These are phyloP conservation scores for Coemansia sp. DNA, from an alignment of 192 early-diverging fungal genomes.

Conservation along the genomic window DNA sequence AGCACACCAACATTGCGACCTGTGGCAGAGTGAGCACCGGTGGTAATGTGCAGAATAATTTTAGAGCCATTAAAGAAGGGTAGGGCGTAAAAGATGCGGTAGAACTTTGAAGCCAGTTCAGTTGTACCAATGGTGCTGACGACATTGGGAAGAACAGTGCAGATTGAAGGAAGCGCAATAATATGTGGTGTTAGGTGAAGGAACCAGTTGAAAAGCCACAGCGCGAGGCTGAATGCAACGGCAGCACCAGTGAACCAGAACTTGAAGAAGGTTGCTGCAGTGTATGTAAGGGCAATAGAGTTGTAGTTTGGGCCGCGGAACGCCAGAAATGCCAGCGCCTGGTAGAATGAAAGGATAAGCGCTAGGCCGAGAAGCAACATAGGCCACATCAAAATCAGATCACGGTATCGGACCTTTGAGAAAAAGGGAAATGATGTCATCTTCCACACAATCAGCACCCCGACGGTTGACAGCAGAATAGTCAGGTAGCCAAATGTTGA, in stretches of 20 bases:
- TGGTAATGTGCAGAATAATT: constrained; percentile 43
- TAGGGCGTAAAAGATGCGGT: constrained; percentile 53
- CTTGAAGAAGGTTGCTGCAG: constrained; percentile 41
- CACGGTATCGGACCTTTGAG: constrained; percentile 26
- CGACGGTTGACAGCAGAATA: constrained; percentile 20
- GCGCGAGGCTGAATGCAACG: constrained; percentile 15
- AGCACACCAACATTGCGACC: constrained; percentile 51
- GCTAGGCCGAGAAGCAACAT: constrained; percentile 29
- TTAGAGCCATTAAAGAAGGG: constrained; percentile 56
- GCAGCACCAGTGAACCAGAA: constrained; percentile 41
- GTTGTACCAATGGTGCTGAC: constrained; percentile 53
- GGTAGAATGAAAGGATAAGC: constrained; percentile 28
- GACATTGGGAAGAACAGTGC: constrained; percentile 43
- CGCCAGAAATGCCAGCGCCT: constrained; percentile 37
- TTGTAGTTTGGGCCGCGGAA: constrained; percentile 42
- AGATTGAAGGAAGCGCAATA: constrained; percentile 36
- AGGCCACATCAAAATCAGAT: constrained; percentile 41
- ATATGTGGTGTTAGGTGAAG: constrained; percentile 29
- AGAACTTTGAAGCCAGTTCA: constrained; percentile 56
- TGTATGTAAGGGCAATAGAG: constrained; percentile 28
- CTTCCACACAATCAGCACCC: constrained; percentile 47
- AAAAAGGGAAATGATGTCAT: constrained; percentile 41
- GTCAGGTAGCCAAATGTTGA: constrained; percentile 32
- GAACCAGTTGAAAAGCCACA: constrained; percentile 49
- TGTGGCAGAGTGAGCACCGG: constrained; percentile 50